Base-by-base conservation (phyloP, 2,329 filamentous ascomycete species). In the Ophiostoma tasmaniense region DNA sequence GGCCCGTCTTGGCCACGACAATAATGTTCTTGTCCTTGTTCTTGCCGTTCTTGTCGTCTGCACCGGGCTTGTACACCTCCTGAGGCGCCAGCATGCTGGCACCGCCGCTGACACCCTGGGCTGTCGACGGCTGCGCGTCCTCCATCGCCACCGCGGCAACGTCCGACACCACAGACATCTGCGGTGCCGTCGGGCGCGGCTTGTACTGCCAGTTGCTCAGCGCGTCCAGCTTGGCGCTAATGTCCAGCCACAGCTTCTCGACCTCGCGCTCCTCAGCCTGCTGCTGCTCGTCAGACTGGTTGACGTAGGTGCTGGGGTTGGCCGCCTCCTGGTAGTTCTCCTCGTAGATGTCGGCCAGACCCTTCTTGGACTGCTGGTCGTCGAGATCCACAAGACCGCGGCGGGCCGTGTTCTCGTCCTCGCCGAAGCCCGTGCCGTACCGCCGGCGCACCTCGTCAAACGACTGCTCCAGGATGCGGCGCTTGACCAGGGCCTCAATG, bases 201-300 rank as follows among this genome's bases (percentile, higher is more conserved):
- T 92, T 93, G 85, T 97, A 97, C 80, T 97, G 91, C 89, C 92
- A 96, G 77, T 91, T 96, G 79, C 89, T 93, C 72, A 99, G 87
- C 33, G 91, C 87, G 79, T 99, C 95, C 68, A 99, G 87, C 72
- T 92, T 91, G 64, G 85, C 86, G 75, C 86, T 89, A 67, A 97
- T 84, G 45, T 91, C 89, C 73, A 87, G 90, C 93, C 95, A 99
- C 75, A 97, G 81, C 37, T 83, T 83, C 74, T 90, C 88, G 68
- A 98, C 90, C 76, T 97, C 93, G 70, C 86, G 85, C 79, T 97
- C 92, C 75, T 96, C 91, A 71, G 89, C 90, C 73, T 87, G 87
- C 30, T 92, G 80, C 79, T 93, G 94, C 79, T 95, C 92, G 75
- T 96, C 91, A 42, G 90, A 87, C 73, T 89, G 87, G 78, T 92